Percentiles rank a stretch among this genome's conserved stretches.
These are phyloP conservation scores for Alopecurus myosuroides DNA, from an alignment of 176 grass and related monocot species.

Conservation along the genomic window DNA sequence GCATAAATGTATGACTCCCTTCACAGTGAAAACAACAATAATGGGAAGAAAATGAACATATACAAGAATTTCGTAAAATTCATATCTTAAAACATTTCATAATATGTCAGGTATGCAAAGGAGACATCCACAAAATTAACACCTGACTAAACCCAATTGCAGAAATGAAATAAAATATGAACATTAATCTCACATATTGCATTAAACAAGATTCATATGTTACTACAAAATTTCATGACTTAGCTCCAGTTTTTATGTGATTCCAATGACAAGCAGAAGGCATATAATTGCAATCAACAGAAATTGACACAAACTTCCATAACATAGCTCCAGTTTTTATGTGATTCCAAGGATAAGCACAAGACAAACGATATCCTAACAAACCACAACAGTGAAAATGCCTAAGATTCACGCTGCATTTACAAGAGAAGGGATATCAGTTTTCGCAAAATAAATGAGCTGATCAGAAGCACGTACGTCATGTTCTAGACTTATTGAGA, in stretches of 20 bases:
- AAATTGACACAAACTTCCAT: neutral
- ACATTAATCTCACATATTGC: neutral
- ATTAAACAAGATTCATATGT: neutral
- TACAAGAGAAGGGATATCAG: neutral
- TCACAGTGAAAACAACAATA: neutral
- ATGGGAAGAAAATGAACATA: neutral
- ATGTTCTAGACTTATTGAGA: conserved; percentile 92
- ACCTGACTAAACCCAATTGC: neutral
- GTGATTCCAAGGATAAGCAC: neutral
- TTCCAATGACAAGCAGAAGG: neutral
- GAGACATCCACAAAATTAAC: conserved; percentile 2
- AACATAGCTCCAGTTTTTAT: neutral
- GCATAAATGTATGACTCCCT: too few relatives aligned
- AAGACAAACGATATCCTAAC: conserved; percentile 2
- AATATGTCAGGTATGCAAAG: neutral
- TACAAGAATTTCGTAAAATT: neutral
- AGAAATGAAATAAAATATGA: neutral
- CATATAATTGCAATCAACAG: neutral
- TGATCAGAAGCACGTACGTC: conserved; percentile 30
- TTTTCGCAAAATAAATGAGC: neutral
- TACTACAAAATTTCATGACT: neutral
- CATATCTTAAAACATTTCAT: neutral
- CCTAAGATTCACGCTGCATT: neutral
- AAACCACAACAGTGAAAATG: neutral
- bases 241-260: neutral